phyloP scores from a whole-genome alignment of 768 basidiomycete genomes.

The Wakefieldia striispora region DNA sequence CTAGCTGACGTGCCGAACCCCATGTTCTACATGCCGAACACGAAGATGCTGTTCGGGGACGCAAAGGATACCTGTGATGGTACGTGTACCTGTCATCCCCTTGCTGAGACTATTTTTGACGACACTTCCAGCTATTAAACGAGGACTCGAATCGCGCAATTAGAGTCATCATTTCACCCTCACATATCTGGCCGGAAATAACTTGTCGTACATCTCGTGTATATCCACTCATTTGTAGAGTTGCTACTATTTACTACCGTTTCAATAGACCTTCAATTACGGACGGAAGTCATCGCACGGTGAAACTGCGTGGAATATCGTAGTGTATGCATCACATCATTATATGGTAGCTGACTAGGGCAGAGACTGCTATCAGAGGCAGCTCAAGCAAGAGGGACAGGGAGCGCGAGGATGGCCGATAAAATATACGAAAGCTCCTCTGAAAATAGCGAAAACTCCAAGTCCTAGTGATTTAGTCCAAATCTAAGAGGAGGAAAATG shows the following conservation, averaged over 20 bases:
- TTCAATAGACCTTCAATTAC: slow-evolving; percentile 6
- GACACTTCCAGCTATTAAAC: slow-evolving; percentile 51
- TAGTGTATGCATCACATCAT: slow-evolving; percentile 29
- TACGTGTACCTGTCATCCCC: slow-evolving; percentile 28
- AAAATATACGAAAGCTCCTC: slow-evolving; percentile 20
- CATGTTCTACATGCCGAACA: slow-evolving; percentile 90
- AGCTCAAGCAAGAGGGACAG: slow-evolving; percentile 3
- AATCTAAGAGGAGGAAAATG: slow-evolving; percentile 25
- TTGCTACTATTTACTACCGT: slow-evolving; percentile 1
- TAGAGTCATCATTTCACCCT: slow-evolving; percentile 3
- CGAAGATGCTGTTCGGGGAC: slow-evolving; percentile 91
- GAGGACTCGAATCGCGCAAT: slow-evolving; percentile 45
- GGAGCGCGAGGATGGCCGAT: slow-evolving; percentile 18
- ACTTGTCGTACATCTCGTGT: slow-evolving; percentile 14
- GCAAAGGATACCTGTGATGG: slow-evolving; percentile 91
- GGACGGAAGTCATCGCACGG: background rate
- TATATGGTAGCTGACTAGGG: slow-evolving; percentile 24
- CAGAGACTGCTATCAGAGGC: slow-evolving; percentile 7
- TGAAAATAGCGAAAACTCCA: slow-evolving; percentile 12
- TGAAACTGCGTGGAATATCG: slow-evolving; percentile 19
- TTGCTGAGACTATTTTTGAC: background rate
- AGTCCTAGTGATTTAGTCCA: slow-evolving; percentile 25
- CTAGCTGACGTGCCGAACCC: slow-evolving; percentile 89
- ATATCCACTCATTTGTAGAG: slow-evolving; percentile 20
- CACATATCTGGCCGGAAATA: background rate